phyloP scores from a whole-genome alignment of 345 rosid genomes.

The Eutrema heterophyllum region DNA sequence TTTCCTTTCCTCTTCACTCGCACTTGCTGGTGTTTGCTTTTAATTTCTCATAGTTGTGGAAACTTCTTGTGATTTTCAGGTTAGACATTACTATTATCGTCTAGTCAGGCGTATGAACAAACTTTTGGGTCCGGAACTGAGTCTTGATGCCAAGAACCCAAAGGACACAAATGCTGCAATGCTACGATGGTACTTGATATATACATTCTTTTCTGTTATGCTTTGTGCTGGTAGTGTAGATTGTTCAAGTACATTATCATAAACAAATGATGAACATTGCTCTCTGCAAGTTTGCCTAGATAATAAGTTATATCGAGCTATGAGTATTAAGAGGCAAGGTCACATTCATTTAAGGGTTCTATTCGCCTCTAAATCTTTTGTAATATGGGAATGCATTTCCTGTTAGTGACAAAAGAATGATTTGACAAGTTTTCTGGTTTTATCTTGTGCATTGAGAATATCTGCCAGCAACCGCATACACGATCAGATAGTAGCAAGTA shows the following conservation, averaged over 20 bases:
- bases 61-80: slow-evolving; percentile 46
- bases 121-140: slow-evolving; percentile 80
- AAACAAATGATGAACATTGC: background rate
- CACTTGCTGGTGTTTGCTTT: slow-evolving; percentile 3
- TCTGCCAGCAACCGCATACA: background rate
- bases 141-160: slow-evolving; percentile 93
- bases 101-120: slow-evolving; percentile 99
- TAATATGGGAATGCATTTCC: background rate
- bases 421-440: background rate
- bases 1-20: background rate
- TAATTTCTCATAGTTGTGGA: background rate
- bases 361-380: background rate
- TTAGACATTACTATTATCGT: slow-evolving; percentile 96
- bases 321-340: background rate
- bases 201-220: background rate
- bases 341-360: background rate
- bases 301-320: slow-evolving; percentile 8
- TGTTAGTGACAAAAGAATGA: background rate
- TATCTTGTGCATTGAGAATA: background rate
- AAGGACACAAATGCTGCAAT: slow-evolving; percentile 98
- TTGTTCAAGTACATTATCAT: background rate
- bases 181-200: slow-evolving; percentile 80
- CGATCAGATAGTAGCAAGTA: slow-evolving; percentile 11
- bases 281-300: background rate
- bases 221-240: background rate